phyloP scores from a whole-genome alignment of 345 rosid genomes.

The Corymbia maculata region DNA sequence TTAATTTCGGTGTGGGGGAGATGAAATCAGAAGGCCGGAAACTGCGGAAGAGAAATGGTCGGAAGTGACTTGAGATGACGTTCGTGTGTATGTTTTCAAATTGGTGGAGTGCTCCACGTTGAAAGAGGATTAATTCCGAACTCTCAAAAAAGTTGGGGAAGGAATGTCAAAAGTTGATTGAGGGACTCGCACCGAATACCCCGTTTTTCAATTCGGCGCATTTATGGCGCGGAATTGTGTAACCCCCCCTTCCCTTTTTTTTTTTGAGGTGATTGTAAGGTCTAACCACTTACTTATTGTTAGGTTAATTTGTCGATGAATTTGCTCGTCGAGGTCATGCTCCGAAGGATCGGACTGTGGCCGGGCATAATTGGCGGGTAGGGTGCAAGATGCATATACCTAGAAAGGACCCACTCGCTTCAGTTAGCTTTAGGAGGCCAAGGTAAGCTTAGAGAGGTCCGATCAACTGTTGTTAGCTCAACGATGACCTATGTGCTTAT shows the following conservation, averaged over 20 bases:
- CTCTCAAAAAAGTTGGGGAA: not conserved
- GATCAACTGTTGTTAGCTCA: not conserved
- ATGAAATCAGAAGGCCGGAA: not conserved
- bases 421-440: not conserved
- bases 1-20: not conserved
- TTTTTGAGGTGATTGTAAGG: not conserved
- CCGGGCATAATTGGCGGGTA: not conserved
- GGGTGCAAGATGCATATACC: not conserved
- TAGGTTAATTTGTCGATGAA: not conserved
- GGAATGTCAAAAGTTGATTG: not conserved
- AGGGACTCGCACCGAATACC: not conserved
- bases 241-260: too few species aligned
- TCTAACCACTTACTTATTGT: not conserved
- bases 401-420: not conserved
- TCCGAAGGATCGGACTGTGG: not conserved
- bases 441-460: not conserved
- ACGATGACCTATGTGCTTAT: not conserved
- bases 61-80: not conserved
- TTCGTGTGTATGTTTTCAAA: not conserved
- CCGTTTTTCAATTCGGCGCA: not conserved
- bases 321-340: not conserved
- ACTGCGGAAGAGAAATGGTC: not conserved
- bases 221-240: not conserved
- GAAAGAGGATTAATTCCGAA: not conserved
- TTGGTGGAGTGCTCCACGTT: not conserved